Percentiles rank a stretch among this genome's conserved stretches.
These are phyloP conservation scores for Apiosordaria backusii DNA, from an alignment of 495 filamentous ascomycete genomes.

Conservation along the genomic window DNA sequence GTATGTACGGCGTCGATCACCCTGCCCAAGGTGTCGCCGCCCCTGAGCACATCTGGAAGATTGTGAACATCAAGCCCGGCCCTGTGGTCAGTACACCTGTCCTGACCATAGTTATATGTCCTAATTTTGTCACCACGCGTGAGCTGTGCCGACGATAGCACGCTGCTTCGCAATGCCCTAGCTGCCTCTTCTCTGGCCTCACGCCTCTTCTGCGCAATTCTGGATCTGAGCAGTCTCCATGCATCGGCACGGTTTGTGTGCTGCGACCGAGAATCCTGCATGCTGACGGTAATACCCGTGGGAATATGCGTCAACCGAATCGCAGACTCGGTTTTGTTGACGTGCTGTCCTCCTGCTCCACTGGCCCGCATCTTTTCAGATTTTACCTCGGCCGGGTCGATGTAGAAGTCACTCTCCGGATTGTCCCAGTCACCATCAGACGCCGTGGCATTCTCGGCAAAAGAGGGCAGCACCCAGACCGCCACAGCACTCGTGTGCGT, in stretches of 20 bases:
- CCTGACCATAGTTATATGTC: slow-evolving; percentile 93
- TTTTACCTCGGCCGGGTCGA: slow-evolving; percentile 80
- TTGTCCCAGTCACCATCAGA: slow-evolving; percentile 63
- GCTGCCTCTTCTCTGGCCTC: slow-evolving; percentile 85
- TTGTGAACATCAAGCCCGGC: slow-evolving; percentile 79
- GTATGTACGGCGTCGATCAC: slow-evolving; percentile 76
- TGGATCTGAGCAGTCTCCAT: slow-evolving; percentile 79
- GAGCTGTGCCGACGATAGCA: slow-evolving; percentile 73
- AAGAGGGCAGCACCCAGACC: slow-evolving; percentile 84
- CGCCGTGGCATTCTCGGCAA: slow-evolving; percentile 56
- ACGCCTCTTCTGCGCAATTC: slow-evolving; percentile 72
- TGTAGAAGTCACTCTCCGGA: slow-evolving; percentile 83
- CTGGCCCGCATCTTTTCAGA: slow-evolving; percentile 87
- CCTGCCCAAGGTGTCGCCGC: slow-evolving; percentile 65
- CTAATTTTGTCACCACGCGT: slow-evolving; percentile 89
- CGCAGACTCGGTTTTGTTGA: slow-evolving; percentile 96
- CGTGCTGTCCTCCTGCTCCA: slow-evolving; percentile 93
- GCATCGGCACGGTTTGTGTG: slow-evolving; percentile 80
- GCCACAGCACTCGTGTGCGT: slow-evolving; percentile 90
- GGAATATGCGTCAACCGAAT: slow-evolving; percentile 91
- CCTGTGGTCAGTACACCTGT: slow-evolving; percentile 90
- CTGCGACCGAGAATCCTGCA: slow-evolving; percentile 93
- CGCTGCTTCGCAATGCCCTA: slow-evolving; percentile 64
- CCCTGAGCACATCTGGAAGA: slow-evolving; percentile 73
- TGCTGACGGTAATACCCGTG: slow-evolving; percentile 76